Conservation (phyloP, 108 stramenopile species). For the Cyclotella distinguenda region DNA sequence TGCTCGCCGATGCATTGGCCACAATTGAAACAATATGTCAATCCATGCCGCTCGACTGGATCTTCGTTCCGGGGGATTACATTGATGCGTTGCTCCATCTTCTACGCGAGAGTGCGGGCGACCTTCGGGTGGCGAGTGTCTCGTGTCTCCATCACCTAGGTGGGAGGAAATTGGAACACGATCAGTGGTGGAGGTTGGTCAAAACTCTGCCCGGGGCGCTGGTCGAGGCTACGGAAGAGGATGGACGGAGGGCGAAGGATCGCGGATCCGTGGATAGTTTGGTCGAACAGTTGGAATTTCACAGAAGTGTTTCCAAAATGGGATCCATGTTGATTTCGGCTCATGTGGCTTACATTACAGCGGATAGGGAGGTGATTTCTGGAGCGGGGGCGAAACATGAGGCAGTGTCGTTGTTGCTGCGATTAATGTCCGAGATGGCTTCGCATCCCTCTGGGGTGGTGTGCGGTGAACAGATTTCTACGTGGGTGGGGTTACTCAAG, state of each 20-base stretch:
- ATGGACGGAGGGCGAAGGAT: constrained; percentile 49
- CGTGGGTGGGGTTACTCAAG: constrained; percentile 70
- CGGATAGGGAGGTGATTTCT: constrained; percentile 56
- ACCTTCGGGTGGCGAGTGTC: constrained; percentile 63
- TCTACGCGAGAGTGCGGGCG: constrained; percentile 63
- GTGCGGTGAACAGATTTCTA: constrained; percentile 70
- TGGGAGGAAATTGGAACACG: constrained; percentile 67
- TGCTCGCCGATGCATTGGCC: constrained; percentile 65
- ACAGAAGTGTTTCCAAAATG: constrained; percentile 66
- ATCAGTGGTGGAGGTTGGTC: constrained; percentile 70
- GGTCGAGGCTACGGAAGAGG: constrained; percentile 58
- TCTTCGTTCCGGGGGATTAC: constrained; percentile 39
- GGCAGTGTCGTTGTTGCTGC: constrained; percentile 53
- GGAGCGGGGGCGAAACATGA: constrained; percentile 46
- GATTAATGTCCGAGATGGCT: constrained; percentile 73
- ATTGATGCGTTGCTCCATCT: constrained; percentile 77
- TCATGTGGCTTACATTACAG: constrained; percentile 71
- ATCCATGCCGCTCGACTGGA: constrained; percentile 87
- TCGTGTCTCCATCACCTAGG: constrained; percentile 75
- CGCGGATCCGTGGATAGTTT: constrained; percentile 39
- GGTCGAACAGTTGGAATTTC: constrained; percentile 70
- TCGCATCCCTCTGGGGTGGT: constrained; percentile 77
- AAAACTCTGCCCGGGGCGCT: constrained; percentile 66
- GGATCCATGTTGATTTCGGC: constrained; percentile 63
- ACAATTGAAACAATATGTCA: constrained; percentile 78